Evolutionary conservation across 164 flowering plant species (phyloP), one percentile per base, ranked within the genome.

Genomic region (Vitis rotundifolia): DNA sequence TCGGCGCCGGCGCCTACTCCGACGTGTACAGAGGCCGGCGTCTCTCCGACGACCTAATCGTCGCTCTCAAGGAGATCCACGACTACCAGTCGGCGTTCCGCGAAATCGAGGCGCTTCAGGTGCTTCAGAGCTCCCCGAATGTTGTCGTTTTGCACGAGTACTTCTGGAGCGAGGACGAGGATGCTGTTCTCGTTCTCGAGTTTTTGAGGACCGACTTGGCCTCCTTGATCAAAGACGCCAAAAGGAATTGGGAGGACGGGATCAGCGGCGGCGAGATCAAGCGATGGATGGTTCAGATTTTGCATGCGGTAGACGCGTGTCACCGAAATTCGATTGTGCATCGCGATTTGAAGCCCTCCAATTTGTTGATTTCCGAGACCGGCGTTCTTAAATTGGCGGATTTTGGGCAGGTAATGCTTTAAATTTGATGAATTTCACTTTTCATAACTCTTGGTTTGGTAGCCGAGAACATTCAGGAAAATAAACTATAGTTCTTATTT

Each of bases 21-120:
- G 98, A 93, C 75, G 97, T 91, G 31, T 91, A 93, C 88, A 69
- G 71, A 4, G 97, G 79, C 26, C 81, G 79, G 1, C 90, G 97
- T 0, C 85, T 76, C 71, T 84, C 90, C 67, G 98, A 95, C 79
- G 64, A 64, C 53, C 76, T 84, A 58, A 64, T 51, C 50, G 93
- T 93, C 57, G 97, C 98, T 8, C 91, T 95, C 61, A 95, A 93
- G 75, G 99, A 95, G 81, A 80, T 95, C 66, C 97, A 91, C 79
- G 97, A 95, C 73, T 86, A 87, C 81, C 93, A 85, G 69, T 83
- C 92, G 37, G 94, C 95, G 14, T 87, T 83, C 69, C 85, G 97
- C 6, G 98, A 95, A 73, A 89, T 93, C 76, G 97, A 93, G 68
- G 89, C 99, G 1, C 86, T 95, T n/a, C 91, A 86, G 63, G 57